Conservation (phyloP, 2,329 filamentous ascomycete species). For the Xylaria sp. region DNA sequence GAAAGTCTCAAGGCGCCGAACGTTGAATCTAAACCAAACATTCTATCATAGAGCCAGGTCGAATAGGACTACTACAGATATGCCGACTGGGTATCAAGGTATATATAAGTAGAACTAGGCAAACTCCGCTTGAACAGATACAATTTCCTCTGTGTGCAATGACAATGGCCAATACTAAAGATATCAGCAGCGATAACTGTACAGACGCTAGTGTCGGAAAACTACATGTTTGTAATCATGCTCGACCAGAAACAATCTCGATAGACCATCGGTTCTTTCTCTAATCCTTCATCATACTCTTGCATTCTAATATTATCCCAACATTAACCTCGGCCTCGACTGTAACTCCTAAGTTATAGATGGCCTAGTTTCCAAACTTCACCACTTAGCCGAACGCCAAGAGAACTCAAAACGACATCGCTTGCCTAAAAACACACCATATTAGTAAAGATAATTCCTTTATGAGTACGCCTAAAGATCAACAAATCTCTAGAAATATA, state of each 20-base stretch:
- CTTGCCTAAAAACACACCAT: background rate
- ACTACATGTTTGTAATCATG: background rate
- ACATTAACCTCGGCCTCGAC: background rate
- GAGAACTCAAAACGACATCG: background rate
- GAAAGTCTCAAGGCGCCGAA: background rate
- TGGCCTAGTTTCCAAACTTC: background rate
- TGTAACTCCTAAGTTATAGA: background rate
- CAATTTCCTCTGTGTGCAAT: background rate
- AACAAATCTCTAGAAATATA: background rate
- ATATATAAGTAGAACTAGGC: background rate
- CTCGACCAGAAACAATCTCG: background rate
- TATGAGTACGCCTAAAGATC: too few relatives aligned
- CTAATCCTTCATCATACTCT: background rate
- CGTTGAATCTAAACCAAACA: background rate
- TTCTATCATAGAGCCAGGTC: background rate
- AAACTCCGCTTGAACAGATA: background rate
- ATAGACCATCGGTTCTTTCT: background rate
- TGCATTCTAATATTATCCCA: background rate
- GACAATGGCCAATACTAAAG: background rate
- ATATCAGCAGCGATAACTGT: background rate
- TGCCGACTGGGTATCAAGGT: background rate
- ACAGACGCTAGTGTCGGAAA: background rate
- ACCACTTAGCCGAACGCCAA: background rate
- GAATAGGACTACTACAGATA: background rate
- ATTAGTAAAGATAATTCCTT: background rate